These are phyloP conservation scores for Lactuca sativa DNA, from an alignment of 129 eudicot species.

Conservation along the genomic window DNA sequence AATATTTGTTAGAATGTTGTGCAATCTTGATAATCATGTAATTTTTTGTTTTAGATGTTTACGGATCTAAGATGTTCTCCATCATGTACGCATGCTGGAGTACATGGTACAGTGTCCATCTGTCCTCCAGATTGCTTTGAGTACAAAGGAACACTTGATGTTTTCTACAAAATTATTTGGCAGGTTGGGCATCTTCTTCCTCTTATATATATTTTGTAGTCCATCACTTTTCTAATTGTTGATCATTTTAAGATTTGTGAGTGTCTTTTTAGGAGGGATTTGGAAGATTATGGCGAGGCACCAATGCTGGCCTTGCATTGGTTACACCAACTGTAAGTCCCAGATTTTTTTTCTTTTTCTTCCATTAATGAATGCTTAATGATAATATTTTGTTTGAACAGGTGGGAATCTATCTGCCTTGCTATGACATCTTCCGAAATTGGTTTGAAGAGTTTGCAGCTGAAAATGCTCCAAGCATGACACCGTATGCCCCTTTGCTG, in stretches of 20 bases:
- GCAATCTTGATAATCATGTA: too few species aligned
- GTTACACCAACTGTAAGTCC: slow-evolving; percentile 84
- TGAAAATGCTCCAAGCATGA: slow-evolving; percentile 66
- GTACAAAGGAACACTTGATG: too few species aligned
- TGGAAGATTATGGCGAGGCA: slow-evolving; percentile 66
- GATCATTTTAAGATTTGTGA: slow-evolving; percentile 3
- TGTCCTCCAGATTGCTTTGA: slow-evolving; percentile 99
- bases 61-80: slow-evolving; percentile 98
- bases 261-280: slow-evolving; percentile 68
- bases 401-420: too few species aligned
- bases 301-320: slow-evolving; percentile 45
- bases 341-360: neutral
- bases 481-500: slow-evolving; percentile 33
- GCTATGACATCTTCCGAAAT: slow-evolving; percentile 67
- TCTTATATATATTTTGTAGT: too few species aligned
- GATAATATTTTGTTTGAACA: slow-evolving; percentile 4
- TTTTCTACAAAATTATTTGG: too few species aligned
- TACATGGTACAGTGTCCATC: slow-evolving; percentile 92
- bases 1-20: neutral
- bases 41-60: slow-evolving; percentile 22
- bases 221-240: slow-evolving; percentile 32
- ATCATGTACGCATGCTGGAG: slow-evolving; percentile 91
- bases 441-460: slow-evolving; percentile 67
- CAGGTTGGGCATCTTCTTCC: too few species aligned
- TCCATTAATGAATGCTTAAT: slow-evolving; percentile 1